Evolutionary conservation across 1,284 basidiomycete genomes (phyloP).

Genomic region (Meripilus lineatus): DNA sequence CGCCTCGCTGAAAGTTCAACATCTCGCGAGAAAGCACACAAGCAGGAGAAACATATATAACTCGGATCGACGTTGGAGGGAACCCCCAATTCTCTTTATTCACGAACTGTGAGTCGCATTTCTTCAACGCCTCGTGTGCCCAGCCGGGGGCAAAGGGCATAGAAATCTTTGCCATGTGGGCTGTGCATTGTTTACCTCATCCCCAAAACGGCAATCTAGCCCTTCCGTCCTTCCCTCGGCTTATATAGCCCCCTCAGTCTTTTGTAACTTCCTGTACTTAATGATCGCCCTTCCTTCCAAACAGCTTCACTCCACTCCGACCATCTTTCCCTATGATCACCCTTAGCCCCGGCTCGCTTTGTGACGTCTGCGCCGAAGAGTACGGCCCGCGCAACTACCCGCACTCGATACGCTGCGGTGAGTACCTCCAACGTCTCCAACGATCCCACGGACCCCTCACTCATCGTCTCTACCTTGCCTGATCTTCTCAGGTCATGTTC

Average conservation of each 20-base stretch:
- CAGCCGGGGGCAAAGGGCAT: constrained; percentile 17
- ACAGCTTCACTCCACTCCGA: constrained; percentile 23
- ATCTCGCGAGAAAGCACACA: constrained; percentile 10
- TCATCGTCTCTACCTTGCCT: constrained; percentile 14
- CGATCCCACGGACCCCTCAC: too few relatives aligned
- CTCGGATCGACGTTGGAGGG: constrained; percentile 15
- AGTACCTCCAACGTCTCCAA: constrained; percentile 22
- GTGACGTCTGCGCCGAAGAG: constrained; percentile 83
- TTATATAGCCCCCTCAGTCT: constrained; percentile 26
- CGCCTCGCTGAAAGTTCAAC: constrained; percentile 15
- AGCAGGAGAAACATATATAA: too few relatives aligned
- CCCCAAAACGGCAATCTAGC: constrained; percentile 13
- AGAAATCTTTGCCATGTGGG: constrained; percentile 13
- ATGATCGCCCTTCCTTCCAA: constrained; percentile 25
- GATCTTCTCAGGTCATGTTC: constrained; percentile 57
- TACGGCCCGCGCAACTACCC: constrained; percentile 67
- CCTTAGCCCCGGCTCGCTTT: constrained; percentile 71
- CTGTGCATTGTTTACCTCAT: constrained; percentile 14
- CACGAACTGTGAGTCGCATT: constrained; percentile 8
- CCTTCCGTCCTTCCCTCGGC: constrained; percentile 11
- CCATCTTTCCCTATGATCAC: constrained; percentile 55
- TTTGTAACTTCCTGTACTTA: constrained; percentile 19
- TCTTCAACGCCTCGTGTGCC: constrained; percentile 14
- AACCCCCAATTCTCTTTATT: constrained; percentile 9
- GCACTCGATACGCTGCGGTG: constrained; percentile 75